phyloP scores from a whole-genome alignment of 352 stramenopile genomes.

The Phytophthora pluvialis region DNA sequence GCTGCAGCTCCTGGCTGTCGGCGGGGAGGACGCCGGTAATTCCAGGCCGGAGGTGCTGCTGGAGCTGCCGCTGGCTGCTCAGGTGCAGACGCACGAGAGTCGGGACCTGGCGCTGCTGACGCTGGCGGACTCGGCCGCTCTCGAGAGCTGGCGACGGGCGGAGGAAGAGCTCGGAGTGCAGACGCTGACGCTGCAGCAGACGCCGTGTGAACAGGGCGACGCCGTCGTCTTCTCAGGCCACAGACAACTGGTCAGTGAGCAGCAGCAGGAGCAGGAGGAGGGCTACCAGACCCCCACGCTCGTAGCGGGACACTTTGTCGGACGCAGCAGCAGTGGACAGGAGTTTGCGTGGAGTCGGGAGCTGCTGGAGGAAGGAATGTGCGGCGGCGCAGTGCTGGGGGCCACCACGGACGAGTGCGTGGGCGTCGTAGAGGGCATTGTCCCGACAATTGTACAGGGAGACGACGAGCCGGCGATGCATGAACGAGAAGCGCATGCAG shows the following conservation, averaged over 20 bases:
- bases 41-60: conserved; percentile 46
- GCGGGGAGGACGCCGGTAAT: conserved; percentile 24
- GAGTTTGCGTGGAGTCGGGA: conserved; percentile 79
- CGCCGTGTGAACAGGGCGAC: conserved; percentile 39
- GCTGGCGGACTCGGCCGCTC: conserved; percentile 41
- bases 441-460: conserved; percentile 45
- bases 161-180: conserved; percentile 42
- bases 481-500: conserved; percentile 33
- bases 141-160: conserved; percentile 28
- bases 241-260: conserved; percentile 20
- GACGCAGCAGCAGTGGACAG: conserved; percentile 59
- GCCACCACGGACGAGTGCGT: conserved; percentile 47
- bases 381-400: conserved; percentile 69
- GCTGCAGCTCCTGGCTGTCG: conserved; percentile 56
- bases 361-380: conserved; percentile 85
- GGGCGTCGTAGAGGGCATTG: conserved; percentile 82
- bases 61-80: conserved; percentile 58
- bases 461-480: conserved; percentile 29
- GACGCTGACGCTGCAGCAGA: conserved; percentile 40
- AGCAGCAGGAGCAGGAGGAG: conserved; percentile 25
- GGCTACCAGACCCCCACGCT: conserved; percentile 45
- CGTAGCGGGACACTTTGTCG: conserved; percentile 67
- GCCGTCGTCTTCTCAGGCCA: conserved; percentile 61
- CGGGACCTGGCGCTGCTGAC: conserved; percentile 70
- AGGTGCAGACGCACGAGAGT: conserved; percentile 60